A percentile compares a stretch with the other conserved stretches of the same genome.
These are phyloP conservation scores for Solanum chaucha DNA, from an alignment of 257 asterid genomes.

Conservation along the genomic window DNA sequence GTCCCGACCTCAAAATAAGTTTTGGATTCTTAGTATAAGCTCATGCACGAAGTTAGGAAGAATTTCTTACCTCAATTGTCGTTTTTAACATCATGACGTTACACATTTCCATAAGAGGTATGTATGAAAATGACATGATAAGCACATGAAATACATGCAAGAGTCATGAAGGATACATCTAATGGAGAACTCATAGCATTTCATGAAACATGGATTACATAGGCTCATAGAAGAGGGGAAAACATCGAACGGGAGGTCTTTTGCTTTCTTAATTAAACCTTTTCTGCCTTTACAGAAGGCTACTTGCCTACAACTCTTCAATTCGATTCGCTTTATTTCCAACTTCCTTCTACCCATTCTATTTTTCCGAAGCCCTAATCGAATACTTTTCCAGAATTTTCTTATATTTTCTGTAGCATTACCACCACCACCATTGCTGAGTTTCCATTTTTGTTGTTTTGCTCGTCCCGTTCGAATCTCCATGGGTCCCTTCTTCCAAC, in stretches of 20 bases:
- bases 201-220: neutral
- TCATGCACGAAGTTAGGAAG: neutral
- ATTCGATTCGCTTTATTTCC: neutral
- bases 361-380: neutral
- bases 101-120: neutral
- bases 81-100: neutral
- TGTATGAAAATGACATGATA: neutral
- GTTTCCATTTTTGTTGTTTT: neutral
- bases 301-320: neutral
- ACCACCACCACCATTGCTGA: neutral
- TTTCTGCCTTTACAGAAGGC: neutral
- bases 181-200: neutral
- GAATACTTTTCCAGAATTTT: neutral
- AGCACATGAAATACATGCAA: neutral
- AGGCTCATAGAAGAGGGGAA: neutral
- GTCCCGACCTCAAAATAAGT: neutral
- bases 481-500: neutral
- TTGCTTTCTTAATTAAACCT: neutral
- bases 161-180: neutral
- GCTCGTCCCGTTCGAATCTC: neutral
- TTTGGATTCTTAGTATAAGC: neutral
- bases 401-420: too few relatives aligned
- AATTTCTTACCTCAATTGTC: neutral
- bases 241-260: neutral
- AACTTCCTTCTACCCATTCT: neutral